phyloP scores from a whole-genome alignment of 306 rosid genomes.

The Cucurbita pepo region DNA sequence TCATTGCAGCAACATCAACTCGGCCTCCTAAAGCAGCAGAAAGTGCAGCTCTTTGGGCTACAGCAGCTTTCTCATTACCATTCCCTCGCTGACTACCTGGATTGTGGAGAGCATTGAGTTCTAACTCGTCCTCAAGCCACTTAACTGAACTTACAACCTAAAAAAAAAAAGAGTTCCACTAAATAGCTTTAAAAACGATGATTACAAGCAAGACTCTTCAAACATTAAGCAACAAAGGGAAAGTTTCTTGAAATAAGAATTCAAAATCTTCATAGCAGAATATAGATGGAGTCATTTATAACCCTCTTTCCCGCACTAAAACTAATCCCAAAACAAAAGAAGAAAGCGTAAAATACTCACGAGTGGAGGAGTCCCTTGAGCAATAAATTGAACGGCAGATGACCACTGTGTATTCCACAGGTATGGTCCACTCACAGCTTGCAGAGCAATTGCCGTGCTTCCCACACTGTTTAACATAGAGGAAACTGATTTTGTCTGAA shows the following conservation, averaged over 20 bases:
- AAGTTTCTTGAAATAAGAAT: background rate
- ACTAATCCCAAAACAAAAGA: background rate
- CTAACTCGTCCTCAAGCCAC: conserved; percentile 99
- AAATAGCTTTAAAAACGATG: conserved; percentile 4
- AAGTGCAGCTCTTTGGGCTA: conserved; percentile 82
- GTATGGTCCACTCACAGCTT: conserved; percentile 93
- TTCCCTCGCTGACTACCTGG: conserved; percentile 81
- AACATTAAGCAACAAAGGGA: background rate
- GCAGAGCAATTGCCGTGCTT: conserved; percentile 69
- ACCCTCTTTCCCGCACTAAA: background rate
- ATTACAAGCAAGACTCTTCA: background rate
- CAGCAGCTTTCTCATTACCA: conserved; percentile 94
- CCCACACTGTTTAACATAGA: conserved; percentile 70
- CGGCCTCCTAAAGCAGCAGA: conserved; percentile 94
- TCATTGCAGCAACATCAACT: conserved; percentile 76
- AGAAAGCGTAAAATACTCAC: conserved; percentile 35
- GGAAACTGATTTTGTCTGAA: conserved; percentile 56
- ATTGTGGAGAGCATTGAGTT: conserved; percentile 91
- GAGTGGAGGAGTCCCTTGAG: conserved; percentile 97
- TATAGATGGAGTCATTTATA: background rate
- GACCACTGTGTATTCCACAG: conserved; percentile 88
- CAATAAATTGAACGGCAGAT: conserved; percentile 72
- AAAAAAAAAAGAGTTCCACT: conserved; percentile 1
- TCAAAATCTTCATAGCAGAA: background rate
- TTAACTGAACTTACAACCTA: conserved; percentile 98